Evolutionary conservation across 108 stramenopile species (phyloP).

Genomic region (Skeletonema costatum): DNA sequence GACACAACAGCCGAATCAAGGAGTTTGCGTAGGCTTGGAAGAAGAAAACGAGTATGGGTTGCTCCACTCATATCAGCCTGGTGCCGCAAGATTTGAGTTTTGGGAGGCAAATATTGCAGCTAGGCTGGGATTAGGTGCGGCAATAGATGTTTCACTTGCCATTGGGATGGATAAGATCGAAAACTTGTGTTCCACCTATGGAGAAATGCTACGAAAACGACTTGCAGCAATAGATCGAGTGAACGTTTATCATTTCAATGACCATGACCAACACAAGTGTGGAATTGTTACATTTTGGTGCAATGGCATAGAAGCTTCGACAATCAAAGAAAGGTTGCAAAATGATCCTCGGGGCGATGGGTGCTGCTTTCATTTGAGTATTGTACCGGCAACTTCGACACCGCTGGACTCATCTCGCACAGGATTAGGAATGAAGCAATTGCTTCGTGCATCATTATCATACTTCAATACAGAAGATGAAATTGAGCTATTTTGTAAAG

Average conservation of each 20-base stretch:
- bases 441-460: slow-evolving; percentile 64
- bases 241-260: slow-evolving; percentile 28
- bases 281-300: slow-evolving; percentile 63
- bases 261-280: slow-evolving; percentile 23
- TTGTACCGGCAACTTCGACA: slow-evolving; percentile 70
- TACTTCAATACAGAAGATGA: slow-evolving; percentile 63
- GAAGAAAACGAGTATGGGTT: slow-evolving; percentile 30
- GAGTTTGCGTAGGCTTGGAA: slow-evolving; percentile 4
- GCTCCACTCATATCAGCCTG: slow-evolving; percentile 26
- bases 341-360: slow-evolving; percentile 9
- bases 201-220: slow-evolving; percentile 17
- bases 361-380: slow-evolving; percentile 52
- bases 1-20: slow-evolving; percentile 6
- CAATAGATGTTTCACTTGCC: slow-evolving; percentile 49
- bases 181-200: slow-evolving; percentile 9
- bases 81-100: slow-evolving; percentile 75
- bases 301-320: slow-evolving; percentile 14
- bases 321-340: slow-evolving; percentile 18
- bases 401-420: slow-evolving; percentile 62
- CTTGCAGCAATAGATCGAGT: slow-evolving; percentile 33
- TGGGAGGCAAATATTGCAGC: slow-evolving; percentile 73
- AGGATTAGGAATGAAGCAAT: slow-evolving; percentile 15
- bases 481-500: slow-evolving; percentile 44
- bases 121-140: slow-evolving; percentile 71
- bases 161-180: slow-evolving; percentile 52